phyloP scores from a whole-genome alignment of 768 basidiomycete species.

The Psilocybe subaeruginosa region DNA sequence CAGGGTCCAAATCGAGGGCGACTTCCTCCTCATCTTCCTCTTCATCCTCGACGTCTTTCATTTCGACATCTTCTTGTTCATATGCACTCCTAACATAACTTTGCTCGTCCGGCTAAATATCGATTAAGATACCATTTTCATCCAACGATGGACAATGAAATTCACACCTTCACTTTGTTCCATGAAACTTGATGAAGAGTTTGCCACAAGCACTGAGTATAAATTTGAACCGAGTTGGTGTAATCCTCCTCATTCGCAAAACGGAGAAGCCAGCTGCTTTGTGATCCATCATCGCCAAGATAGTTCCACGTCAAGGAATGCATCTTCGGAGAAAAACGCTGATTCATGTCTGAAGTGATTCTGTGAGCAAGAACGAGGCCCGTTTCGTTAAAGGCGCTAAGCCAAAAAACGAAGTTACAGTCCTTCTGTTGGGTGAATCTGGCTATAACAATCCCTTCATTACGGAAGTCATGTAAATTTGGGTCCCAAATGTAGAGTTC shows the following conservation, averaged over 20 bases:
- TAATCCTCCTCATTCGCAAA: slow-evolving; percentile 64
- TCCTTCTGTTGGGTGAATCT: slow-evolving; percentile 51
- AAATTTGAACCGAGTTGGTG: slow-evolving; percentile 57
- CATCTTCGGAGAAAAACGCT: slow-evolving; percentile 62
- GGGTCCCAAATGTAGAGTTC: slow-evolving; percentile 67
- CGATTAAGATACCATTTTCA: neutral
- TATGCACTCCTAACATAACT: slow-evolving; percentile 77
- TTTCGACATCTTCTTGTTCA: slow-evolving; percentile 76
- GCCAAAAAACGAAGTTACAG: slow-evolving; percentile 57
- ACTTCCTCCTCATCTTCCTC: slow-evolving; percentile 84
- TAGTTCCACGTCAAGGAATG: slow-evolving; percentile 91
- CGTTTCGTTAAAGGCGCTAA: slow-evolving; percentile 54
- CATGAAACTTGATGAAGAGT: slow-evolving; percentile 71
- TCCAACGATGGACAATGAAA: neutral
- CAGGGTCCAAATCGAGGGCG: slow-evolving; percentile 62
- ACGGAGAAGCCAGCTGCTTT: slow-evolving; percentile 83
- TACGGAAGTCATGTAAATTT: slow-evolving; percentile 48
- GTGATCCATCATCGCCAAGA: slow-evolving; percentile 49
- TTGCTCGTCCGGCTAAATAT: slow-evolving; percentile 76
- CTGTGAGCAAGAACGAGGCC: slow-evolving; percentile 61
- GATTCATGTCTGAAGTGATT: slow-evolving; percentile 72
- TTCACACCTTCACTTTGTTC: slow-evolving; percentile 75
- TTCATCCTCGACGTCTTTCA: slow-evolving; percentile 76
- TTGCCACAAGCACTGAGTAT: slow-evolving; percentile 82
- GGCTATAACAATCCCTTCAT: slow-evolving; percentile 57